A percentile compares a stretch with the other conserved stretches of the same genome.
These are phyloP conservation scores for Polychaeton citri DNA, from an alignment of 2,329 filamentous ascomycete genomes.

Conservation along the genomic window DNA sequence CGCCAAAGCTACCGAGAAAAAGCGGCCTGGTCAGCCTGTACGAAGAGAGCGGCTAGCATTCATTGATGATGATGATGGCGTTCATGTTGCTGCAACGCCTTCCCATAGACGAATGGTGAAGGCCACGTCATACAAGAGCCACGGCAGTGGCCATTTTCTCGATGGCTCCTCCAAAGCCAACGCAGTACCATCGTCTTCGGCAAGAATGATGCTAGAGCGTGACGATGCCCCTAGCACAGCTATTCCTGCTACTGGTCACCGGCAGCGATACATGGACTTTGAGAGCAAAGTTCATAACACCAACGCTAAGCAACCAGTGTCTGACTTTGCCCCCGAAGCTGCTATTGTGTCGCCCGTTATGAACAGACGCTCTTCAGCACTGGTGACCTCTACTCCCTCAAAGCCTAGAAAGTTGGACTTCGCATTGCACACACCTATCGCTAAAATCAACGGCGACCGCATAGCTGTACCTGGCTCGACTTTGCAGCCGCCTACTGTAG, in stretches of 20 bases:
- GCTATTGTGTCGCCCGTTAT: slow-evolving; percentile 5
- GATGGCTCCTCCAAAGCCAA: neutral
- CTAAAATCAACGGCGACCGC: slow-evolving; percentile 1
- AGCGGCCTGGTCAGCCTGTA: slow-evolving; percentile 8
- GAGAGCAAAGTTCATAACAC: slow-evolving; percentile 19
- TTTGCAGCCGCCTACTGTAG: slow-evolving; percentile 10
- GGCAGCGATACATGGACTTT: neutral
- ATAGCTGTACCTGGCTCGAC: neutral
- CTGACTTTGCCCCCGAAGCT: no score
- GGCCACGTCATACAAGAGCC: slow-evolving; percentile 12
- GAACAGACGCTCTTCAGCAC: slow-evolving; percentile 1
- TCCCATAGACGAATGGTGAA: slow-evolving; percentile 19
- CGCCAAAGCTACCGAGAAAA: slow-evolving; percentile 16
- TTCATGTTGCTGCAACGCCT: slow-evolving; percentile 30
- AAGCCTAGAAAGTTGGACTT: neutral
- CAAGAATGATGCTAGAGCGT: no score
- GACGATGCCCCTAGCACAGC: neutral
- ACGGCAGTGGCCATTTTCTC: neutral
- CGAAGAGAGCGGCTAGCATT: slow-evolving; percentile 16
- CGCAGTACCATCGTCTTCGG: slow-evolving; percentile 2
- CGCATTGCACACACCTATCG: neutral
- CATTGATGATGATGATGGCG: slow-evolving; percentile 16
- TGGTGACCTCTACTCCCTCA: neutral
- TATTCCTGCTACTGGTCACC: neutral
- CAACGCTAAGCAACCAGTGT: slow-evolving; percentile 8